These are phyloP conservation scores for Quercus rubra DNA, from an alignment of 306 rosid species.

Conservation along the genomic window DNA sequence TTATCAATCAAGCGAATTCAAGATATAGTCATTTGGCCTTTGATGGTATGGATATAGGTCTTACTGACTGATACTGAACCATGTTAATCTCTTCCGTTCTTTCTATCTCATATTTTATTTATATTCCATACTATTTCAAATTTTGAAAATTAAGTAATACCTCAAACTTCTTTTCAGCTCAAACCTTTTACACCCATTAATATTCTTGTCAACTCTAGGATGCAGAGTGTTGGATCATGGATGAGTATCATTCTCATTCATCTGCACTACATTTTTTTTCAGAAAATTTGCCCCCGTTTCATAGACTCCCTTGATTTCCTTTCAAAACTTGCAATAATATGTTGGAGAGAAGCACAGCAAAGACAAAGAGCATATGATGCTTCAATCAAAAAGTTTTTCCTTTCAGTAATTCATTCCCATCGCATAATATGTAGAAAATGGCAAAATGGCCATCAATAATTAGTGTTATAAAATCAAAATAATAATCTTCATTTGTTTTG, in stretches of 20 bases:
- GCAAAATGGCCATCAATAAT: not conserved
- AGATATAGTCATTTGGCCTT: too few relatives aligned
- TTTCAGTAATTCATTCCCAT: constrained; percentile 80
- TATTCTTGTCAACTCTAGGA: constrained; percentile 76
- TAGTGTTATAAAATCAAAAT: too few relatives aligned
- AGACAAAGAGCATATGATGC: constrained; percentile 83
- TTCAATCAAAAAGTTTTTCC: constrained; percentile 83
- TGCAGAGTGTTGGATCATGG: constrained; percentile 97
- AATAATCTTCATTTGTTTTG: too few relatives aligned
- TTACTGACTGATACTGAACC: too few relatives aligned
- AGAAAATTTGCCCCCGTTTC: constrained; percentile 71
- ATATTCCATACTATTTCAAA: too few relatives aligned
- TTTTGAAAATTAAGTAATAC: constrained; percentile 37
- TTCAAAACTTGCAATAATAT: constrained; percentile 75
- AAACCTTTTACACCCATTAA: constrained; percentile 72
- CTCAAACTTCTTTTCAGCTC: constrained; percentile 80
- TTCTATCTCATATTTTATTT: too few relatives aligned
- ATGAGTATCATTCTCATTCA: constrained; percentile 75
- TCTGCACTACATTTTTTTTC: constrained; percentile 73
- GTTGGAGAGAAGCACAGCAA: constrained; percentile 89
- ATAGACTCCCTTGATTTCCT: constrained; percentile 51
- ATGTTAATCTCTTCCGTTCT: too few relatives aligned
- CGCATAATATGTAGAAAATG: constrained; percentile 79
- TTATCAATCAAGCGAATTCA: too few relatives aligned
- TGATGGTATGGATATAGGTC: too few relatives aligned